Conservation (phyloP, 768 basidiomycete genomes). For the Auricularia heimuer region DNA sequence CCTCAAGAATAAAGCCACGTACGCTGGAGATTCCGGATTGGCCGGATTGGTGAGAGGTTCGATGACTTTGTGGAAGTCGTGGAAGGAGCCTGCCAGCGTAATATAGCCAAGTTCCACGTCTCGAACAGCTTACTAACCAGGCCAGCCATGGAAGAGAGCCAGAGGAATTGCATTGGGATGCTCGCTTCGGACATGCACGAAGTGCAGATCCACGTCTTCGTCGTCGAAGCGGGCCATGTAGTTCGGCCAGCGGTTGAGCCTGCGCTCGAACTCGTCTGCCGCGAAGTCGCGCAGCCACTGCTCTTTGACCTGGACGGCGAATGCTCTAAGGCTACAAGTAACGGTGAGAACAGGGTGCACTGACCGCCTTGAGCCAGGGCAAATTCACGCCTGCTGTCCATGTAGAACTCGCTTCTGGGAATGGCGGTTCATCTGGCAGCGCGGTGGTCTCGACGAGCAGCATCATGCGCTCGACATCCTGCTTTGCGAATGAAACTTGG, state of each 20-base stretch:
- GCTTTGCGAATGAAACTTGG: not conserved
- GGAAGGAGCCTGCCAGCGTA: slow-evolving; percentile 9
- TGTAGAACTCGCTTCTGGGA: not conserved
- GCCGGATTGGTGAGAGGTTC: slow-evolving; percentile 9
- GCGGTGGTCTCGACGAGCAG: not conserved
- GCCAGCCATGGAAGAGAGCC: slow-evolving; percentile 11
- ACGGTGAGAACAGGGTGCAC: not conserved
- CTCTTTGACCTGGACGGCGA: not conserved
- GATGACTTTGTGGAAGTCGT: slow-evolving; percentile 14
- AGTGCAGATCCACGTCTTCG: slow-evolving; percentile 10
- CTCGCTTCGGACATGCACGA: slow-evolving; percentile 8
- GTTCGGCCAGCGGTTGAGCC: slow-evolving; percentile 7
- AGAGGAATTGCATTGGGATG: slow-evolving; percentile 8
- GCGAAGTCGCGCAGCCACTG: not conserved
- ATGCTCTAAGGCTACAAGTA: not conserved
- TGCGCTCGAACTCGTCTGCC: not conserved
- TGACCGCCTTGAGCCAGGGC: not conserved
- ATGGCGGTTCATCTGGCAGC: not conserved
- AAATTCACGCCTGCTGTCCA: not conserved
- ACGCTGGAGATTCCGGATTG: not conserved
- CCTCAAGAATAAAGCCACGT: no score
- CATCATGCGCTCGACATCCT: not conserved
- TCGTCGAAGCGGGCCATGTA: slow-evolving; percentile 8
- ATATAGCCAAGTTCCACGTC: not conserved
- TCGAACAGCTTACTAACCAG: slow-evolving; percentile 4